These are phyloP conservation scores for Cerioporus squamosus DNA, from an alignment of 1,284 basidiomycete genomes.

Conservation along the genomic window DNA sequence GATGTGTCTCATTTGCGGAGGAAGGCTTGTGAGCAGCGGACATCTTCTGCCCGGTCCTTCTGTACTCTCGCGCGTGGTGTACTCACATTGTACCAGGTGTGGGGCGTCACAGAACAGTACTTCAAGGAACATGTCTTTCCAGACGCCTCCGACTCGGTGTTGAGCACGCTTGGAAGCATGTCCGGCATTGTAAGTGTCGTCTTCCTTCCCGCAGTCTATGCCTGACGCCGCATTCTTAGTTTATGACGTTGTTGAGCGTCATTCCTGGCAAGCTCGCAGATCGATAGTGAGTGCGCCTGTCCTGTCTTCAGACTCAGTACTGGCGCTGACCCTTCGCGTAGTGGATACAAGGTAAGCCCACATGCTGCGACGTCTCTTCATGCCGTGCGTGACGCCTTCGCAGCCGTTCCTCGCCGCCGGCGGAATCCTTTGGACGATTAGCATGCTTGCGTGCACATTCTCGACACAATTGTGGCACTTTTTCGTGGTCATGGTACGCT, in stretches of 20 bases:
- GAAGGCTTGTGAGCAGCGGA: constrained; percentile 30
- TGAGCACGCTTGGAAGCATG: constrained; percentile 26
- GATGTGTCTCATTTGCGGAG: constrained; percentile 11
- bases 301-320: background rate
- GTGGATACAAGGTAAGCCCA: constrained; percentile 22
- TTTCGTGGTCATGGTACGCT: constrained; percentile 24
- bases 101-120: constrained; percentile 29
- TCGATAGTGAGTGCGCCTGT: constrained; percentile 23
- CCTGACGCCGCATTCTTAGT: constrained; percentile 3
- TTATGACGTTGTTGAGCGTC: constrained; percentile 25
- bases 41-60: constrained; percentile 19
- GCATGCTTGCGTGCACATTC: constrained; percentile 23
- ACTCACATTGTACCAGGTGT: constrained; percentile 25
- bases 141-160: constrained; percentile 21
- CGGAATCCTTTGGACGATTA: constrained; percentile 21
- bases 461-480: constrained; percentile 28
- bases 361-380: background rate
- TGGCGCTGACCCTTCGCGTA: constrained; percentile 4
- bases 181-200: constrained; percentile 22
- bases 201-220: background rate
- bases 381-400: background rate
- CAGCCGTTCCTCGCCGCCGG: constrained; percentile 24
- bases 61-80: constrained; percentile 4
- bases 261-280: constrained; percentile 26
- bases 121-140: constrained; percentile 25